Percentiles rank a stretch among this genome's conserved stretches.
phyloP scores from a whole-genome alignment of 306 rosid species.

The Astragalus membranaceus region DNA sequence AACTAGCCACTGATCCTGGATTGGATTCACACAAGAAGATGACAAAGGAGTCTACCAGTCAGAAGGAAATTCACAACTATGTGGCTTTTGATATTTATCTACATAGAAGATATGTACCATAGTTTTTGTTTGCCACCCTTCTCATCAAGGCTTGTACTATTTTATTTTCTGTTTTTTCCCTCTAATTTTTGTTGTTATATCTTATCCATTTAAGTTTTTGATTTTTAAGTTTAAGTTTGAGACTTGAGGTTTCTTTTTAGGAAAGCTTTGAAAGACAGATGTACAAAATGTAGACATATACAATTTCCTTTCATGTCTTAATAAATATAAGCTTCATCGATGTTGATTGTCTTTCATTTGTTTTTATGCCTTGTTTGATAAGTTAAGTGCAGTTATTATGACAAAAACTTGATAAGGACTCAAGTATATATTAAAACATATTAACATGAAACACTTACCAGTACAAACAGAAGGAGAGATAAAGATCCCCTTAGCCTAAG shows the following conservation, averaged over 20 bases:
- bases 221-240: background rate
- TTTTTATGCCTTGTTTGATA: too few relatives aligned
- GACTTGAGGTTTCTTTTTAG: background rate
- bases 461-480: background rate
- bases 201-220: background rate
- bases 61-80: background rate
- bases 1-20: conserved; percentile 23
- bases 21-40: background rate
- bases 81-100: background rate
- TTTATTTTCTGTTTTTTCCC: background rate
- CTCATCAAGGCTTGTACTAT: background rate
- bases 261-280: background rate
- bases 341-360: background rate
- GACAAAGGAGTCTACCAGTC: background rate
- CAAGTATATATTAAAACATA: background rate
- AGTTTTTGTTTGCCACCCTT: conserved; percentile 1
- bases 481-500: background rate
- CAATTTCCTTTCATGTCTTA: background rate
- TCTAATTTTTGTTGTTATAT: background rate
- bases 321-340: background rate
- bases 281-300: conserved; percentile 16
- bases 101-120: background rate
- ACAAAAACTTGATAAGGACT: background rate
- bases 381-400: too few relatives aligned
- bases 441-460: background rate